phyloP scores from a whole-genome alignment of 768 basidiomycete species.

The Lactarius akahatsu region DNA sequence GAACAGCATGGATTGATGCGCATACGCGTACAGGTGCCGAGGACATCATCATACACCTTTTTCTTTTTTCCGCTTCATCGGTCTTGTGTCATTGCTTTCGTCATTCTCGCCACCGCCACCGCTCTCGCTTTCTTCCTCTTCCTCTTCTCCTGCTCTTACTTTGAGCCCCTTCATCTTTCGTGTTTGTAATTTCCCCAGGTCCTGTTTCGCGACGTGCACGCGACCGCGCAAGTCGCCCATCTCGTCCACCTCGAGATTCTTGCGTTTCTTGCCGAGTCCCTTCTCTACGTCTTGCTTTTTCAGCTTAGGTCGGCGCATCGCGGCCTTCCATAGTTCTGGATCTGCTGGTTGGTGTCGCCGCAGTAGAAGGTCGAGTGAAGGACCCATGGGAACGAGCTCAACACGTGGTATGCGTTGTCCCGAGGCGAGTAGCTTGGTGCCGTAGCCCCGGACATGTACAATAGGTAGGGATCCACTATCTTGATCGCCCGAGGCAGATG shows the following conservation, averaged over 20 bases:
- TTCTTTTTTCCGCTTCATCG: constrained; percentile 29
- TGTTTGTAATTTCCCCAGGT: constrained; percentile 80
- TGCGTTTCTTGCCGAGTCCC: constrained; percentile 87
- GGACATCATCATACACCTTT: constrained; percentile 21
- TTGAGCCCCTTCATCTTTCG: constrained; percentile 97
- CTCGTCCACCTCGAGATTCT: constrained; percentile 95
- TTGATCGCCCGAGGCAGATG: constrained; percentile 39
- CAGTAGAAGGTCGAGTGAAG: constrained; percentile 78
- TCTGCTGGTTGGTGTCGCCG: constrained; percentile 76
- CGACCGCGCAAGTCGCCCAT: constrained; percentile 95
- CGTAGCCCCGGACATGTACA: constrained; percentile 88
- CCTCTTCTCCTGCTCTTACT: constrained; percentile 33
- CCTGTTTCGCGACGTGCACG: constrained; percentile 88
- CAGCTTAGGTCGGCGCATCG: constrained; percentile 81
- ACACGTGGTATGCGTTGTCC: constrained; percentile 80
- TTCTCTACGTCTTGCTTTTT: constrained; percentile 85
- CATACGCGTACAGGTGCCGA: background rate
- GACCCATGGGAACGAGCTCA: constrained; percentile 87
- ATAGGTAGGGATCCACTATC: constrained; percentile 55
- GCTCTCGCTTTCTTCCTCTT: constrained; percentile 25
- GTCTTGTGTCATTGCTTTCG: constrained; percentile 4
- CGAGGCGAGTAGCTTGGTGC: constrained; percentile 66
- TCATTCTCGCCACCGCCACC: background rate
- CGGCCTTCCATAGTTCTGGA: constrained; percentile 74
- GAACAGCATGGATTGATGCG: background rate